phyloP scores from a whole-genome alignment of 2,329 filamentous ascomycete species.

The Aspergillus oerlinghausenensis region DNA sequence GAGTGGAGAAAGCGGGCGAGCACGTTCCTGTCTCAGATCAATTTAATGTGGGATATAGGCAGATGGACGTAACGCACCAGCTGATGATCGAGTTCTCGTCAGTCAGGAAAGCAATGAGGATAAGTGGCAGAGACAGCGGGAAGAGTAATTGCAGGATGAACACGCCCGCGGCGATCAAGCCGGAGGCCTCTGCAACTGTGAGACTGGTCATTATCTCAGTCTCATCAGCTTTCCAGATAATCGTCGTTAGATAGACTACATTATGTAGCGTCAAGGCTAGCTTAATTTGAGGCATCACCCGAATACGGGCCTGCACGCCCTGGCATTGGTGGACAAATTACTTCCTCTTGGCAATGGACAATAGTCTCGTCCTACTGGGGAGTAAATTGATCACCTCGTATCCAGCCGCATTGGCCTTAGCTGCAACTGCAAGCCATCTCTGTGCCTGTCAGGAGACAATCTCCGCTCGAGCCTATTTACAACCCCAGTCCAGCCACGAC shows the following conservation, averaged over 20 bases:
- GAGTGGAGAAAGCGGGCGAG: constrained; percentile 34
- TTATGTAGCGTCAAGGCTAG: neutral
- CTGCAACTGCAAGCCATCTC: too few species aligned
- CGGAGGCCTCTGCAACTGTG: constrained; percentile 38
- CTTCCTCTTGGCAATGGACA: too few species aligned
- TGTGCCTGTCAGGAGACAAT: too few species aligned
- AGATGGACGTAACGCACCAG: constrained; percentile 24
- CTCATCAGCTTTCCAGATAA: too few species aligned
- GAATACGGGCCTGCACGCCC: neutral
- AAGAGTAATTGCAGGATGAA: constrained; percentile 35
- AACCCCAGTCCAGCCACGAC: neutral
- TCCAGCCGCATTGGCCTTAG: neutral
- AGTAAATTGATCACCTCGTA: neutral
- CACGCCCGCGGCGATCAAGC: constrained; percentile 37
- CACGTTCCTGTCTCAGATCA: constrained; percentile 28
- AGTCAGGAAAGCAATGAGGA: constrained; percentile 33
- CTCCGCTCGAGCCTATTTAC: neutral
- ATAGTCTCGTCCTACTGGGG: too few species aligned
- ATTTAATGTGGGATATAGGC: neutral
- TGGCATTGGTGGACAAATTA: neutral
- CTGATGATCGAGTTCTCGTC: constrained; percentile 37
- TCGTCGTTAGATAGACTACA: too few species aligned
- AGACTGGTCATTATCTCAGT: constrained; percentile 5
- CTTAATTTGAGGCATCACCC: neutral
- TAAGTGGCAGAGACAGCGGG: constrained; percentile 33